phyloP scores from a whole-genome alignment of 805 yeast genomes.

The Candida succiphila region DNA sequence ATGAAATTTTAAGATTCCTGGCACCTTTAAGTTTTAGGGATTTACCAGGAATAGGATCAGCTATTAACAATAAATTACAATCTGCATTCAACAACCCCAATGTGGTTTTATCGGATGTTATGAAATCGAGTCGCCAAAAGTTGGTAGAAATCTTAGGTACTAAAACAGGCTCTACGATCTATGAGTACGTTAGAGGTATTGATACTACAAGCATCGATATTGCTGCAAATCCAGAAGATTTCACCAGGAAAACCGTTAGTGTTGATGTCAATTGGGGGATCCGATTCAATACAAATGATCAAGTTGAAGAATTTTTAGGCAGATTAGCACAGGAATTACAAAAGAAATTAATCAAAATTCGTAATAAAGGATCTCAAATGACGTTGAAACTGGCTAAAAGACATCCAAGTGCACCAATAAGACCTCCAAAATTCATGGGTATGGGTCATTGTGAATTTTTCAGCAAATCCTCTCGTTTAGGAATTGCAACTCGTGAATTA shows the following conservation, averaged over 20 bases:
- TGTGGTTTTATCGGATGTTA: conserved; percentile 29
- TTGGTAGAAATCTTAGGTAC: conserved; percentile 49
- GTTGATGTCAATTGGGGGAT: conserved; percentile 92
- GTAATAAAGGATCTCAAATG: conserved; percentile 43
- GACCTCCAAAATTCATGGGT: conserved; percentile 75
- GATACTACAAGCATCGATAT: conserved; percentile 55
- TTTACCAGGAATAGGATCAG: conserved; percentile 57
- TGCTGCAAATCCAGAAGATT: conserved; percentile 34
- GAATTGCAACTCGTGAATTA: conserved; percentile 47
- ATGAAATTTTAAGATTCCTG: conserved; percentile 23
- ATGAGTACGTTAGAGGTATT: conserved; percentile 50
- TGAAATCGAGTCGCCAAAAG: conserved; percentile 20
- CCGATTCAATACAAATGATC: conserved; percentile 48
- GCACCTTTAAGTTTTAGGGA: conserved; percentile 26
- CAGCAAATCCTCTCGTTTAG: conserved; percentile 49
- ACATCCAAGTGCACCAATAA: conserved; percentile 56
- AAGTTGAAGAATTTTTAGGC: conserved; percentile 56
- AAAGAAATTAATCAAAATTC: conserved; percentile 35
- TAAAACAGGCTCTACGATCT: conserved; percentile 60
- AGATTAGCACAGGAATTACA: conserved; percentile 51
- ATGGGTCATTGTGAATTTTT: conserved; percentile 69
- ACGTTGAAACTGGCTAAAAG: conserved; percentile 59
- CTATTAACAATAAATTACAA: conserved; percentile 36
- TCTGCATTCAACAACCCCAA: conserved; percentile 18
- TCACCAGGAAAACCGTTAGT: conserved; percentile 66